Base-by-base conservation (phyloP, 306 rosid genomes). In the Vigna reflexopilosa region DNA sequence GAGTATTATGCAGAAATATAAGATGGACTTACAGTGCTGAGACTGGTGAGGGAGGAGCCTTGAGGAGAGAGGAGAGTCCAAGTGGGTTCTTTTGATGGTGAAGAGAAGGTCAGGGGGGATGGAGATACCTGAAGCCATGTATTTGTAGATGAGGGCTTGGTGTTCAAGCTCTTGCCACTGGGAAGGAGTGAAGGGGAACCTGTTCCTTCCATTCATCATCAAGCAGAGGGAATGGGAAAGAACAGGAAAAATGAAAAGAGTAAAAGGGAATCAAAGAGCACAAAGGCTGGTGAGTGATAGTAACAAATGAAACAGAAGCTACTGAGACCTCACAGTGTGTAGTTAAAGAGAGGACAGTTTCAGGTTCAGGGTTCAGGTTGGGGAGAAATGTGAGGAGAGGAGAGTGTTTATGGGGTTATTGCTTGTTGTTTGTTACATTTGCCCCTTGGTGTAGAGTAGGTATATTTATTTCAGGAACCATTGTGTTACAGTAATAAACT, bases 81-180 rank as follows among this genome's bases (percentile, higher is more conserved):
- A 45, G 82, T 66, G 85, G 80, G 83, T 83, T 55, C 87, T 93
- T 88, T 83, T 93, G 83, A 93, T 80, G 65, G 90, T 71, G 85
- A 86, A 87, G 80, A 93, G 88, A 47, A 93, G 99, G 84, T 95
- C 98, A 72, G 96, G 91, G 28, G 99, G 99, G 45, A 95, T 87
- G 38, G 93, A 89, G 11, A 95, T 85, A 16, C 99, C 98, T 5
- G 99, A 93, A 77, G 87, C 98, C 90, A 95, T 93, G 93, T 93
- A 95, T 86, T 95, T 95, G 87, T 87, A 95, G 78, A 95, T 86
- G 17, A 95, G 97, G 48, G 99, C 99, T 87, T 95, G 99, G 73
- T 91, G 98, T 81, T 95, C 98, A 78, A 95, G 98, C 83, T 95
- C 99, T 83, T 95, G 99, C 99, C 99, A 95, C 77, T 95, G 99